phyloP scores from a whole-genome alignment of 306 rosid genomes.

The Cucumis cinereus region DNA sequence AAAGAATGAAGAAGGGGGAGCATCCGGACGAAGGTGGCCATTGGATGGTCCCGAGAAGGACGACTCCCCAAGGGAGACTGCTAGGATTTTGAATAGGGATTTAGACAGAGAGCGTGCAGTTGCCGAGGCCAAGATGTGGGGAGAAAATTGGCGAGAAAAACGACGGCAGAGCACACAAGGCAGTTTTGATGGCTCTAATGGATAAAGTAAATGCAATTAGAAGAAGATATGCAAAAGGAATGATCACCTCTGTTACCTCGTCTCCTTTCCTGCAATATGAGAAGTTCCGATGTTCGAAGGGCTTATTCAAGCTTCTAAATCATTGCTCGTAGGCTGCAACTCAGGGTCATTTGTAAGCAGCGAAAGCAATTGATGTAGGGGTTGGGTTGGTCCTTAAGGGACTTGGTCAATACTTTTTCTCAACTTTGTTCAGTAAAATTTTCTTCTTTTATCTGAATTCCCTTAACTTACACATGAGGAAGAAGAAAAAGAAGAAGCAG shows the following conservation, averaged over 20 bases:
- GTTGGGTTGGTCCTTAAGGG: not conserved
- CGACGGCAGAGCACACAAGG: constrained; percentile 52
- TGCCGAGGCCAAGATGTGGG: constrained; percentile 95
- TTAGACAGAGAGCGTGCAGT: constrained; percentile 80
- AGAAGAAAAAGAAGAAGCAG: not conserved
- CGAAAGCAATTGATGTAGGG: constrained; percentile 1
- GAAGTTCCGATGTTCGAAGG: not conserved
- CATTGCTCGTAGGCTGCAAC: not conserved
- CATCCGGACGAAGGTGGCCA: constrained; percentile 67
- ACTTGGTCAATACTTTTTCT: constrained; percentile 3
- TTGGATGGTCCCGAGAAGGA: constrained; percentile 80
- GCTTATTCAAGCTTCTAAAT: not conserved
- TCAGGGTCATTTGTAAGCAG: not conserved
- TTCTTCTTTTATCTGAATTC: not conserved
- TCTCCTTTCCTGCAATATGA: not conserved
- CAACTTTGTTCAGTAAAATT: not conserved
- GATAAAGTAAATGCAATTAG: constrained; percentile 18
- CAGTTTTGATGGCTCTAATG: constrained; percentile 54
- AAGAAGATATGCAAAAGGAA: not conserved
- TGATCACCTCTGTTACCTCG: not conserved
- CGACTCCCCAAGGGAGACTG: constrained; percentile 73
- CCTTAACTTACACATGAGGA: not conserved
- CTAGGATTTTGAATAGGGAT: constrained; percentile 54
- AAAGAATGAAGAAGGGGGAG: constrained; percentile 65
- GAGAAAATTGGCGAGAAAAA: constrained; percentile 81